phyloP scores from a whole-genome alignment of 73 alveolate species.

The Blepharisma stoltei region DNA sequence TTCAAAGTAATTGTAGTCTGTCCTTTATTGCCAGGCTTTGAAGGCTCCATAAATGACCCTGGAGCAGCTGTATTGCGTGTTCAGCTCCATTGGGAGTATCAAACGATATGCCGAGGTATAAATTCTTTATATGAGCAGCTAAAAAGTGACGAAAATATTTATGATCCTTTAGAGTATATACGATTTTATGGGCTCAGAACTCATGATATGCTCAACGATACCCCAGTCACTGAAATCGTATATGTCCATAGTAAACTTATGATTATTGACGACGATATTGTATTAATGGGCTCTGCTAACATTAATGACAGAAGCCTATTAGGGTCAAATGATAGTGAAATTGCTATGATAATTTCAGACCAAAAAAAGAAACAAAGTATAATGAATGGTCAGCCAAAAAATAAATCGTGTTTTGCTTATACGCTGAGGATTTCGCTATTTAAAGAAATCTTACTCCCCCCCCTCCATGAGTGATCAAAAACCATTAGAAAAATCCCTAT shows the following conservation, averaged over 20 bases:
- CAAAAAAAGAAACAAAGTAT: conserved; percentile 16
- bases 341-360: conserved; percentile 61
- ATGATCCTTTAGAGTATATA: conserved; percentile 77
- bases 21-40: conserved; percentile 93
- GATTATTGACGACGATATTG: conserved; percentile 91
- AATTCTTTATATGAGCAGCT: conserved; percentile 61
- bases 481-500: no score
- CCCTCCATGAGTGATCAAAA: no score
- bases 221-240: conserved; percentile 83
- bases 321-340: conserved; percentile 97
- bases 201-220: conserved; percentile 59
- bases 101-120: conserved; percentile 61
- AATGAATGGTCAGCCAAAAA: conserved; percentile 33
- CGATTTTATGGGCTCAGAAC: conserved; percentile 84
- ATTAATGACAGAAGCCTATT: conserved; percentile 96
- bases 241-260: conserved; percentile 90
- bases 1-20: conserved; percentile 78
- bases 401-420: conserved; percentile 45
- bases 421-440: conserved; percentile 57
- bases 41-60: conserved; percentile 75
- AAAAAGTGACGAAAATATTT: conserved; percentile 55
- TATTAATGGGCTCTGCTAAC: conserved; percentile 95
- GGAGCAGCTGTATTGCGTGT: conserved; percentile 46
- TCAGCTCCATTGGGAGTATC: conserved; percentile 64
- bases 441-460: conserved; percentile 92